Conservation (phyloP, 2,329 filamentous ascomycete species). For the Zasmidium angulare region DNA sequence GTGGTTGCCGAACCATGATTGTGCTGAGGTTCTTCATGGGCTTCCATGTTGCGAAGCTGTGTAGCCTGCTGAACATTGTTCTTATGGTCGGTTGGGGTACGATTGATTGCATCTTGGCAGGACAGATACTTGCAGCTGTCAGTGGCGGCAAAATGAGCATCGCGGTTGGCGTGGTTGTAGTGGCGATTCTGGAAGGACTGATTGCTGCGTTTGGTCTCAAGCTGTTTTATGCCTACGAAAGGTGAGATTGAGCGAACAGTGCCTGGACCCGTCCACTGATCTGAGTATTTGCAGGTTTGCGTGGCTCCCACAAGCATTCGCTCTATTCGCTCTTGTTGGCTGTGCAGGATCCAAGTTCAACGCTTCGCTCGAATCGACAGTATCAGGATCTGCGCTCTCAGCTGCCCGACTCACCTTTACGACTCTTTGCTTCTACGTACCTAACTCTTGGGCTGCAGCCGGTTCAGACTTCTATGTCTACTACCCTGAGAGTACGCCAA, state of each 20-base stretch:
- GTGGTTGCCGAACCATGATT: conserved; percentile 52
- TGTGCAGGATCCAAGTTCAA: conserved; percentile 42
- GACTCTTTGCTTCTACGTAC: conserved; percentile 14
- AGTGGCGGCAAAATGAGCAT: conserved; percentile 55
- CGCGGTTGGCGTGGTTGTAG: conserved; percentile 60
- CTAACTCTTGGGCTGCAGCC: conserved; percentile 30
- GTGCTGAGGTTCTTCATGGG: conserved; percentile 54
- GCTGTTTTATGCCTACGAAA: neutral
- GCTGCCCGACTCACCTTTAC: conserved; percentile 35
- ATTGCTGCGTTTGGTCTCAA: conserved; percentile 26
- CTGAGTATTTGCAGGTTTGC: conserved; percentile 42
- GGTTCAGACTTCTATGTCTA: conserved; percentile 46
- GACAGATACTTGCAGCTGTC: conserved; percentile 62
- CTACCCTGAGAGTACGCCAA: conserved; percentile 39
- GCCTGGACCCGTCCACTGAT: conserved; percentile 35
- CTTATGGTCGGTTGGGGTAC: conserved; percentile 58
- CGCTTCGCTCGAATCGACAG: conserved; percentile 32
- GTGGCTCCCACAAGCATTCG: conserved; percentile 44
- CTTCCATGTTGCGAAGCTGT: conserved; percentile 56
- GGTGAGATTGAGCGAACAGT: conserved; percentile 13
- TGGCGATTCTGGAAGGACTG: conserved; percentile 3
- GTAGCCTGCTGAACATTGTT: conserved; percentile 55
- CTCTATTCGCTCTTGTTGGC: conserved; percentile 41
- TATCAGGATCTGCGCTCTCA: conserved; percentile 29
- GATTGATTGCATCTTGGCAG: conserved; percentile 60